Conservation (phyloP, 768 basidiomycete species). For the Termitomyces sp. region DNA sequence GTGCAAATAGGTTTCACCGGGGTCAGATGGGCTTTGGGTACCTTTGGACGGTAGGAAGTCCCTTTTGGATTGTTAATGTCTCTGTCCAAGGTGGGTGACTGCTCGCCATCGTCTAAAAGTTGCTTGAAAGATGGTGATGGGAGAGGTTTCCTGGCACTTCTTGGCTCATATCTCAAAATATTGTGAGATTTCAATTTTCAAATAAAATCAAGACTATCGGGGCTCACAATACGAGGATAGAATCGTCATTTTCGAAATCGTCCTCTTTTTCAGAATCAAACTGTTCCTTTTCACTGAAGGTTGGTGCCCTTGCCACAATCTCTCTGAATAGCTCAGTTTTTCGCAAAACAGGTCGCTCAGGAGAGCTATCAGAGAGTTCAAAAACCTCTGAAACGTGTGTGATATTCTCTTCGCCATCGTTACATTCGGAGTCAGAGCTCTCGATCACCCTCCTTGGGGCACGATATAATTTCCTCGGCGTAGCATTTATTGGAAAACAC, state of each 20-base stretch:
- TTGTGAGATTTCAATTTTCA: background rate
- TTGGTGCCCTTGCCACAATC: background rate
- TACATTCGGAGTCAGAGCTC: slow-evolving; percentile 26
- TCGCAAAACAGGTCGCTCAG: slow-evolving; percentile 4
- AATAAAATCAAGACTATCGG: background rate
- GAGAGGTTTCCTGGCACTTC: slow-evolving; percentile 40
- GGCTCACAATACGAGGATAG: slow-evolving; percentile 33
- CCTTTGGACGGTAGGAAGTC: background rate
- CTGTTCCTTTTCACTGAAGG: background rate
- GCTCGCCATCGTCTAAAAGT: background rate
- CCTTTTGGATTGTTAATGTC: background rate
- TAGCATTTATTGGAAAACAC: background rate
- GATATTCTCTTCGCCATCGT: slow-evolving; percentile 17
- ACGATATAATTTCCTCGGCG: slow-evolving; percentile 8
- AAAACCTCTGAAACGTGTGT: slow-evolving; percentile 16
- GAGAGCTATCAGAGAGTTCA: slow-evolving; percentile 23
- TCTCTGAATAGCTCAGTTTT: slow-evolving; percentile 3
- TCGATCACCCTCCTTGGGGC: slow-evolving; percentile 25
- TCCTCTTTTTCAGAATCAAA: slow-evolving; percentile 25
- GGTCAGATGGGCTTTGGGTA: background rate
- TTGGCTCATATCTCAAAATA: slow-evolving; percentile 41
- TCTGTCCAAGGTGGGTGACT: background rate
- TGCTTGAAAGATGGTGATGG: slow-evolving; percentile 14
- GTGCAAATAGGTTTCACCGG: background rate
- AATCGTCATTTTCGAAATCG: slow-evolving; percentile 23